A percentile compares a stretch with the other conserved stretches of the same genome.
Evolutionary conservation across 495 filamentous ascomycete genomes (phyloP).

Genomic region (Durotheca rogersii): DNA sequence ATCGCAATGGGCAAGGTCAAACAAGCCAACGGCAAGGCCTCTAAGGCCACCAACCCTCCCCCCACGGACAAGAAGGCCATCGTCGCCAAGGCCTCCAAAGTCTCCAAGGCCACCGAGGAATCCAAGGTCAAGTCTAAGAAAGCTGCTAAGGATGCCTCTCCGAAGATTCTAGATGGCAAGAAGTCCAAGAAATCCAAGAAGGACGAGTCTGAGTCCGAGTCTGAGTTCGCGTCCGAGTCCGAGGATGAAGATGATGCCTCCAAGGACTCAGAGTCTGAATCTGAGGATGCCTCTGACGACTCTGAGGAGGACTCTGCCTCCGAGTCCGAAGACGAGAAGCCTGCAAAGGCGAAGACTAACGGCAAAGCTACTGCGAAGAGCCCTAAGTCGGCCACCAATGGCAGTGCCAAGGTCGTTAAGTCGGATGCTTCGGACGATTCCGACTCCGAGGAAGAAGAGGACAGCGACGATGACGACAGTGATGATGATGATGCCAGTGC

Average conservation of each 20-base stretch:
- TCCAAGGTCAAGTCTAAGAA: conserved; percentile 57
- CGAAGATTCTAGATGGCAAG: conserved; percentile 44
- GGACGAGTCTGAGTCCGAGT: conserved; percentile 38
- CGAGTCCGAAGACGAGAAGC: conserved; percentile 9
- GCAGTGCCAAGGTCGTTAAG: conserved; percentile 23
- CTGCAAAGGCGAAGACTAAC: conserved; percentile 14
- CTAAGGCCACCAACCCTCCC: conserved; percentile 40
- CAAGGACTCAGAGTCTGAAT: conserved; percentile 40
- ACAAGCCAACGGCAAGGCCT: conserved; percentile 48
- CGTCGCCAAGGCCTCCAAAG: conserved; percentile 46
- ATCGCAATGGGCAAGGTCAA: conserved; percentile 59
- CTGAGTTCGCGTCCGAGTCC: conserved; percentile 32
- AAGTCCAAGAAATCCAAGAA: conserved; percentile 55
- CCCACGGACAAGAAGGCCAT: conserved; percentile 41
- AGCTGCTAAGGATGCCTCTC: conserved; percentile 47
- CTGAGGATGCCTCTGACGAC: conserved; percentile 41
- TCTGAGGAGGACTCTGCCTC: conserved; percentile 27
- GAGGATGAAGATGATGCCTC: conserved; percentile 43
- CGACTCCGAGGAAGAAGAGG: conserved; percentile 46
- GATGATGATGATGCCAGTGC: conserved; percentile 7
- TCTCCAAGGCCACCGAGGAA: conserved; percentile 42
- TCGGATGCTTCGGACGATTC: conserved; percentile 42
- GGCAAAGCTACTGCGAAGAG: too few species aligned
- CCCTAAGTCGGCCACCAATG: conserved; percentile 7
- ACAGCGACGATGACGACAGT: conserved; percentile 24